phyloP scores from a whole-genome alignment of 352 stramenopile genomes.

The Phytophthora sp. region DNA sequence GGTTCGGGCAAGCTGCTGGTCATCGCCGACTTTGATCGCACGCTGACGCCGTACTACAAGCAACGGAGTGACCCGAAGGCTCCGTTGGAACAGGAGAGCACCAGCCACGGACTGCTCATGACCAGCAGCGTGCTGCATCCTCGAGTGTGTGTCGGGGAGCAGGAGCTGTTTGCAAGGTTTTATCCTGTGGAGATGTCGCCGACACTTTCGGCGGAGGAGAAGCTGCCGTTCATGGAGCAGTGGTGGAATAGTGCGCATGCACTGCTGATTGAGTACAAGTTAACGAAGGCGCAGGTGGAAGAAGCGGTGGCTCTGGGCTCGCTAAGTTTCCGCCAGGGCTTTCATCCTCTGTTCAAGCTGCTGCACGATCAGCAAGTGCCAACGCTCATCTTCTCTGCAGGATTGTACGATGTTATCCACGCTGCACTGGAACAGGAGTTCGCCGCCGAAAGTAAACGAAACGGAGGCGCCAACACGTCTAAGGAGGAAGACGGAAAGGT shows the following conservation, averaged over 20 bases:
- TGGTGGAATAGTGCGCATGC: slow-evolving; percentile 58
- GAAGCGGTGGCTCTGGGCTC: slow-evolving; percentile 40
- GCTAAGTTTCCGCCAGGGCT: slow-evolving; percentile 51
- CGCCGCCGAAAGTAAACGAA: slow-evolving; percentile 14
- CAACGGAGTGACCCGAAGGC: slow-evolving; percentile 5
- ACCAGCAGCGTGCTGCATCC: slow-evolving; percentile 29
- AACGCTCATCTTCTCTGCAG: slow-evolving; percentile 68
- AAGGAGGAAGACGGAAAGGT: not conserved
- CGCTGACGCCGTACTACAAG: slow-evolving; percentile 62
- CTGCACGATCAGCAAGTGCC: slow-evolving; percentile 49
- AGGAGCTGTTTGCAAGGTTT: slow-evolving; percentile 65
- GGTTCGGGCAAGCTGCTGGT: slow-evolving; percentile 68
- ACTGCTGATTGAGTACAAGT: slow-evolving; percentile 57
- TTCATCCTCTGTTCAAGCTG: slow-evolving; percentile 49
- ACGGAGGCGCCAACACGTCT: not conserved
- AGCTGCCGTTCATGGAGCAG: slow-evolving; percentile 73
- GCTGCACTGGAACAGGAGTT: slow-evolving; percentile 56
- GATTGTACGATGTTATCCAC: slow-evolving; percentile 65
- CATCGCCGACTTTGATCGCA: slow-evolving; percentile 83
- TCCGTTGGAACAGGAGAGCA: slow-evolving; percentile 31
- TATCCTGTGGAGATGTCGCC: slow-evolving; percentile 76
- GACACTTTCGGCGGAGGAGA: slow-evolving; percentile 56
- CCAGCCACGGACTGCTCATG: slow-evolving; percentile 41
- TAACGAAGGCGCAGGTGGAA: slow-evolving; percentile 48
- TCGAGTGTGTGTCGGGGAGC: slow-evolving; percentile 31